Evolutionary conservation across 345 rosid species (phyloP).

Genomic region (Eucalyptus curtisii): DNA sequence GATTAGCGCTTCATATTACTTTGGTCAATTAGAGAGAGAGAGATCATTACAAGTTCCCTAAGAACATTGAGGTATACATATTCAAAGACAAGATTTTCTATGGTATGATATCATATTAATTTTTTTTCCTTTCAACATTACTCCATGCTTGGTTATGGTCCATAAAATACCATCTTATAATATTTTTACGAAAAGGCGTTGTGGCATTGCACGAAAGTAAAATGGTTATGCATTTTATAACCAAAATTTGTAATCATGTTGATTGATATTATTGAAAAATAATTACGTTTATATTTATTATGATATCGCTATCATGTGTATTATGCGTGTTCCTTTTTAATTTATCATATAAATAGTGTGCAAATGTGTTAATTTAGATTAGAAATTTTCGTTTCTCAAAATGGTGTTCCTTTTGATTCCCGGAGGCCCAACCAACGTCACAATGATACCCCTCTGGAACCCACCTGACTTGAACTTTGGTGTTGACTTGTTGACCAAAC

Average conservation of each 20-base stretch:
- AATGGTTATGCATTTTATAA: too few relatives aligned
- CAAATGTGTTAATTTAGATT: not conserved
- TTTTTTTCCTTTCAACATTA: too few relatives aligned
- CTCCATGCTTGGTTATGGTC: not conserved
- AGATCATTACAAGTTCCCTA: not conserved
- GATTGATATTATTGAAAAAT: not conserved
- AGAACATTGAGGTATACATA: not conserved
- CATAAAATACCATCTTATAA: too few relatives aligned
- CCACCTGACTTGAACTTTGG: not conserved
- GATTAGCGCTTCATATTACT: not conserved
- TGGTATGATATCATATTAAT: not conserved
- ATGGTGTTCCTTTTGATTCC: not conserved
- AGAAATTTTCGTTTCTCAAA: not conserved
- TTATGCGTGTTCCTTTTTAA: not conserved
- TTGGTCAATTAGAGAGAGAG: not conserved
- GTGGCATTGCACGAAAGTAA: rapidly evolving
- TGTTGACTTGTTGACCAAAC: not conserved
- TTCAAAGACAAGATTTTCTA: not conserved
- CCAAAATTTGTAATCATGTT: too few relatives aligned
- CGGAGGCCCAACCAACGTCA: not conserved
- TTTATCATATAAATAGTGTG: not conserved
- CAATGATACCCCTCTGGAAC: not conserved
- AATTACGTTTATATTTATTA: too few relatives aligned
- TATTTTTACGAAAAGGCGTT: too few relatives aligned
- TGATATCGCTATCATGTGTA: too few relatives aligned